Evolutionary conservation across 2,329 filamentous ascomycete species (phyloP), one percentile per base, ranked within the genome.

Genomic region (Aureobasidium mangrovei): DNA sequence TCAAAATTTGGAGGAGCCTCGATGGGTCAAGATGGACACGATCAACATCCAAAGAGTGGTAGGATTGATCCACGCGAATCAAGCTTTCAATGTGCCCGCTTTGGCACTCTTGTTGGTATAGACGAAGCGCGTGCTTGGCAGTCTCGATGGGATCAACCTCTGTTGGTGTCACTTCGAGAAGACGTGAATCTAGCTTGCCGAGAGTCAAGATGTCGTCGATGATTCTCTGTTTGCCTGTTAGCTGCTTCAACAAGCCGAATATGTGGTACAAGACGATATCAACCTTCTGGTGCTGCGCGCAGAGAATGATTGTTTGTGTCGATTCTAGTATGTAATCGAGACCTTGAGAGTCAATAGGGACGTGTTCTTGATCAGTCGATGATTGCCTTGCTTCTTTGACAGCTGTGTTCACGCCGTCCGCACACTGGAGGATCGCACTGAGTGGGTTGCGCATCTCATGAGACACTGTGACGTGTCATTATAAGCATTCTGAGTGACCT

Each of bases 71-170:
- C 4, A 85, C 72, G 2, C 74, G 69, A 59, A 85, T 80, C 12
- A 75, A 73, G 56, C 88, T 74, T 24, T 78, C 69, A 48, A 88
- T 85, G 33, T 80, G 77, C 1, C 81, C 78, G 26, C 79, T 82
- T 33, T 81, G 78, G 2, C 85, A 74, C 64, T 88, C 84, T 2
- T 82, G 80, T 57, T 86, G 82, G 58, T 88, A 88, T 76, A 89
- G 88, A 62, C 83, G 85, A n/a, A 88, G 65, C 0, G 83, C 79
- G 24, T 78, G 77, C 44, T 79, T 74, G 2, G 86, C 76, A 42
- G 87, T 77, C 12, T 74, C 72, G 42, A 84, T 72, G 0, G 84
- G 83, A 58, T 85, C 78, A 2, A 81, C 78, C 4, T 80, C 80
- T 29, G 81, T 78, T 2, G 84, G 84, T 0, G 83, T 82, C 7